Evolutionary conservation across 257 asterid genomes (phyloP), one percentile per base, ranked within the genome.

Genomic region (Anisodus tanguticus): DNA sequence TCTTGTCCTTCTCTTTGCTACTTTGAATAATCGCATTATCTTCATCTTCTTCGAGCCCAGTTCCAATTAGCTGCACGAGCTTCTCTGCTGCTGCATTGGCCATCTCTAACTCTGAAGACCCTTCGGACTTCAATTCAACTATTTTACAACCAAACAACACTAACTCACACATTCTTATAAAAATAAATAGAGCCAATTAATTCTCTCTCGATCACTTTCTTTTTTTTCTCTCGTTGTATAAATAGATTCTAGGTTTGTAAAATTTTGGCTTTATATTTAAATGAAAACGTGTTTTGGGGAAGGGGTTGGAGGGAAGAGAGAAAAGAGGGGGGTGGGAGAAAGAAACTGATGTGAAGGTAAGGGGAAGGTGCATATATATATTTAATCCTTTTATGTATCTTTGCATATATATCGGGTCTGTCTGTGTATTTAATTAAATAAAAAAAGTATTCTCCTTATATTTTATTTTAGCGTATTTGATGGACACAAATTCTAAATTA

Each of bases 131-230:
- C 37, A 62, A 19, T 62, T n/a, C 37, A 62, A 62, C 68, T 53
- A 53, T 53, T 62, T 62, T 62, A 62, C 68, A 9, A 19, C 68
- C 68, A 62, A 62, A 62, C 68, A 62, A 62, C 68, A 62, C 68
- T 19, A 62, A 8, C 5, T 19, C 37, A 62, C 68, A 22, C 68
- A 62, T 62, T 62, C 9, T 41, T 41, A 41, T 4, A 41, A 41
- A 41, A 41, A 41, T 41, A 41, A 41, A 41, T 41, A 41, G 45
- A 41, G 45, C 45, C 6, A 41, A 41, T 41, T 41, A 5, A 3
- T 41, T 41, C 45, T 41, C 45, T 41, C 45, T 41, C 45, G 45
- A 41, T 41, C 45, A 41, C 45, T 41, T 41, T 41, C 45, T 5
- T 41, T 41, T 41, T 41, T 41, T 5, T 57, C 63, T 57, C 8